Percentiles rank a stretch among this genome's conserved stretches.
phyloP scores from a whole-genome alignment of 1,284 basidiomycete species.

The Ceratorhiza oryzae-sativae region DNA sequence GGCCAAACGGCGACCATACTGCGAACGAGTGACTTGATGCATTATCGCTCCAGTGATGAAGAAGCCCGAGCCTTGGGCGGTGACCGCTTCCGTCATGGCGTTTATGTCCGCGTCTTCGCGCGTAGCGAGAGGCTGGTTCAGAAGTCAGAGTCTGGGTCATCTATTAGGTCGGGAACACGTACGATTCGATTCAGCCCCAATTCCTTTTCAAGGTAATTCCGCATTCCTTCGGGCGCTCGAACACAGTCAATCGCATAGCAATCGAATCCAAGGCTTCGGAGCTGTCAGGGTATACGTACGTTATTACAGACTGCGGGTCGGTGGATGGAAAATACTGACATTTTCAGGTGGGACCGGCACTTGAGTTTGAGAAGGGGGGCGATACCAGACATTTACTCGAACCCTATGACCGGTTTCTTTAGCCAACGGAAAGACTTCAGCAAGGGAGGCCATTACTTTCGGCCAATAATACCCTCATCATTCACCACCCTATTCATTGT shows the following conservation, averaged over 20 bases:
- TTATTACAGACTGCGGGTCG: background rate
- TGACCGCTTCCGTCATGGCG: constrained; percentile 51
- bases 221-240: constrained; percentile 69
- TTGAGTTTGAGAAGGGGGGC: constrained; percentile 48
- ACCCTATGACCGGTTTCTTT: constrained; percentile 36
- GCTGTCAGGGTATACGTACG: constrained; percentile 54
- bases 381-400: constrained; percentile 71
- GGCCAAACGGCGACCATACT: constrained; percentile 39
- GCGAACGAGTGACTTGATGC: constrained; percentile 68
- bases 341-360: constrained; percentile 8
- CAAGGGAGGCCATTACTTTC: constrained; percentile 47
- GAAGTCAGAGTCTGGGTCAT: constrained; percentile 11
- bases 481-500: constrained; percentile 71
- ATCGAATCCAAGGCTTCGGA: constrained; percentile 74
- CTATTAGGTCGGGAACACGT: constrained; percentile 43
- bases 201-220: constrained; percentile 67
- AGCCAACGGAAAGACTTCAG: background rate
- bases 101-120: constrained; percentile 63
- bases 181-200: constrained; percentile 75
- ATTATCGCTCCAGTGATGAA: constrained; percentile 70
- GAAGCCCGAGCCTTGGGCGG: constrained; percentile 56
- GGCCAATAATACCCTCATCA: constrained; percentile 58
- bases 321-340: background rate
- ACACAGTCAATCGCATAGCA: constrained; percentile 84
- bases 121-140: constrained; percentile 66